phyloP scores from a whole-genome alignment of 331 rosid species.

The Stylosanthes scabra region DNA sequence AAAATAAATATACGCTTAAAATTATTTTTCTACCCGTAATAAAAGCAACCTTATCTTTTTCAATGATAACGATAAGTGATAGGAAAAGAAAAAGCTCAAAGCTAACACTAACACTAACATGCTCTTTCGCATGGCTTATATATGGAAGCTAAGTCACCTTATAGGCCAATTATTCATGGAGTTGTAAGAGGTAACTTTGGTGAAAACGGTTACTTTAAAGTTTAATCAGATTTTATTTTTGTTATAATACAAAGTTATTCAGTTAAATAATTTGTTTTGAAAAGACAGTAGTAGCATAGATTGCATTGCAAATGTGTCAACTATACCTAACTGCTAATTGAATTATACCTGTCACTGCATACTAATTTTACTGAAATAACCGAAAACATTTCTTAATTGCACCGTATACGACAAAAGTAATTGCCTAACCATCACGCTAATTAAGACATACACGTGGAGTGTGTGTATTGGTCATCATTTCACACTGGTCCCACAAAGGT shows the following conservation, averaged over 20 bases:
- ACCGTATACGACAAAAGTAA: slow-evolving; percentile 5
- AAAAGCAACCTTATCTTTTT: slow-evolving; percentile 17
- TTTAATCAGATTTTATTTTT: no score
- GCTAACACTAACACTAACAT: background rate
- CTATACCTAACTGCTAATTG: slow-evolving; percentile 29
- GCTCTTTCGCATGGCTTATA: slow-evolving; percentile 5
- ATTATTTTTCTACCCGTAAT: no score
- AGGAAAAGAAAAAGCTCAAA: slow-evolving; percentile 6
- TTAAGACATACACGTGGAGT: background rate
- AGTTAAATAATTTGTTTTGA: no score
- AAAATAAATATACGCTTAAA: no score
- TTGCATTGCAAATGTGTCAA: background rate
- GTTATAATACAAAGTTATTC: no score
- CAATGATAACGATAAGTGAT: background rate
- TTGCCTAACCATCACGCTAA: slow-evolving; percentile 1
- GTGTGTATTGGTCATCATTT: background rate
- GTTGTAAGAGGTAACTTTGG: no score
- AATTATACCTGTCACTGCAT: slow-evolving; percentile 1
- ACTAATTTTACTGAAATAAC: slow-evolving; percentile 26
- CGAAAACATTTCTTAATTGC: slow-evolving; percentile 21
- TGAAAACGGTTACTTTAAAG: no score
- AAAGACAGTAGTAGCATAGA: no score
- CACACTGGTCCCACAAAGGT: no score
- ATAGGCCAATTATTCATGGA: slow-evolving; percentile 1
- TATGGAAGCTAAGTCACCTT: slow-evolving; percentile 21